These are phyloP conservation scores for Ophiocordyceps sinensis DNA, from an alignment of 2,329 filamentous ascomycete species.

Conservation along the genomic window DNA sequence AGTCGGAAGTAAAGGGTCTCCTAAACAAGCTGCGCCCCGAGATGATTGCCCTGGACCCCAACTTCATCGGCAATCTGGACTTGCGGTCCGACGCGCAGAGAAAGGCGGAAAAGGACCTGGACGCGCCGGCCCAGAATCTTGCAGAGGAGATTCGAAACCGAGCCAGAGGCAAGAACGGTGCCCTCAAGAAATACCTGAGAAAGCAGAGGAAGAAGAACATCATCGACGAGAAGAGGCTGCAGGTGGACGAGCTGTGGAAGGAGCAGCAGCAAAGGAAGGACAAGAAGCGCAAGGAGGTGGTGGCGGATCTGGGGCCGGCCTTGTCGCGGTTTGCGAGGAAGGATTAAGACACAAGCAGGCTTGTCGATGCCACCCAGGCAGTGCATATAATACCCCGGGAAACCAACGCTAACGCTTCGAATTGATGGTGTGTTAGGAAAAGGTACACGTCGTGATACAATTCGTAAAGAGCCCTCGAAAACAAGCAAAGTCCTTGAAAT, in stretches of 20 bases:
- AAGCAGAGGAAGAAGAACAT: slow-evolving; percentile 91
- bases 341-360: slow-evolving; percentile 20
- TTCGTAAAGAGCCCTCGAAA: too few relatives aligned
- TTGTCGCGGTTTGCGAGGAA: slow-evolving; percentile 73
- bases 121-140: slow-evolving; percentile 45
- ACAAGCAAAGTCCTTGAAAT: too few relatives aligned
- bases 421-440: too few relatives aligned
- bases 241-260: slow-evolving; percentile 69
- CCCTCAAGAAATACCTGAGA: slow-evolving; percentile 71
- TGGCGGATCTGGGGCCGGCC: slow-evolving; percentile 70
- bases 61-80: slow-evolving; percentile 82
- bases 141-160: slow-evolving; percentile 57
- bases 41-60: slow-evolving; percentile 91
- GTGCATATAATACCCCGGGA: slow-evolving; percentile 7
- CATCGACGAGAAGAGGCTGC: slow-evolving; percentile 86
- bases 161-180: slow-evolving; percentile 79
- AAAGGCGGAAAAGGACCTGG: slow-evolving; percentile 64
- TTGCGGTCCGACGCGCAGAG: slow-evolving; percentile 65
- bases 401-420: not conserved
- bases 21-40: slow-evolving; percentile 92
- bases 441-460: too few relatives aligned
- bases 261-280: slow-evolving; percentile 54
- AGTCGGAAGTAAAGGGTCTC: slow-evolving; percentile 75
- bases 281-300: slow-evolving; percentile 45
- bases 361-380: not conserved